Percentiles rank a stretch among this genome's conserved stretches.
Evolutionary conservation across 192 early-diverging fungal genomes (phyloP).

Genomic region (Paraglomus occultum): DNA sequence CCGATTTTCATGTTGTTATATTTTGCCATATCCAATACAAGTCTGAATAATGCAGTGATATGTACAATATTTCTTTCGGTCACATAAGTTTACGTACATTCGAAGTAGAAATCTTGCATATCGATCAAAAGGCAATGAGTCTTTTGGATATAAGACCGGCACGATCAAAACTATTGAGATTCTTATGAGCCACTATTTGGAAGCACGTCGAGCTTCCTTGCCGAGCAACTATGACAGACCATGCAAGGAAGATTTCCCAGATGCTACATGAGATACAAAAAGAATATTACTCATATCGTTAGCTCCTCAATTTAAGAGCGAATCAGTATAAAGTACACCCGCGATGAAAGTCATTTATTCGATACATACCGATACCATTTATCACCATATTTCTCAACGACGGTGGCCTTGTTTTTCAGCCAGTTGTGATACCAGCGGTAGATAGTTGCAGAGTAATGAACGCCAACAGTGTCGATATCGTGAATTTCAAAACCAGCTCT

Average conservation of each 20-base stretch:
- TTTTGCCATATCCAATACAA: no score
- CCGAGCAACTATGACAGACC: conserved; percentile 92
- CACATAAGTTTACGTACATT: no score
- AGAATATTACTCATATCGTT: background rate
- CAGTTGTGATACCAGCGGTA: conserved; percentile 98
- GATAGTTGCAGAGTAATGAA: conserved; percentile 97
- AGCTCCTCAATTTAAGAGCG: background rate
- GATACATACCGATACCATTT: conserved; percentile 57
- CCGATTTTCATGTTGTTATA: no score
- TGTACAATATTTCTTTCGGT: no score
- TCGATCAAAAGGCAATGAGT: conserved; percentile 1
- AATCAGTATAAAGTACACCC: no score
- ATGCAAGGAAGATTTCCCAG: conserved; percentile 99
- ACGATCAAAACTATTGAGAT: conserved; percentile 93
- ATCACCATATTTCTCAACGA: conserved; percentile 83
- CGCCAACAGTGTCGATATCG: conserved; percentile 85
- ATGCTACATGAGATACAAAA: conserved; percentile 43
- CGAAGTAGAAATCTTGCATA: no score
- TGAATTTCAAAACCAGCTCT: conserved; percentile 91
- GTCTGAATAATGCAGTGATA: no score
- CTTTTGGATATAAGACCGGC: conserved; percentile 55
- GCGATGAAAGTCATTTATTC: background rate
- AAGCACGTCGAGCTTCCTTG: conserved; percentile 97
- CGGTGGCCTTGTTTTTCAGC: conserved; percentile 87
- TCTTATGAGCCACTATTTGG: conserved; percentile 97